Evolutionary conservation across 2,329 filamentous ascomycete genomes (phyloP), one percentile per base, ranked within the genome.

Genomic region (Paracoccidioides brasiliensis): DNA sequence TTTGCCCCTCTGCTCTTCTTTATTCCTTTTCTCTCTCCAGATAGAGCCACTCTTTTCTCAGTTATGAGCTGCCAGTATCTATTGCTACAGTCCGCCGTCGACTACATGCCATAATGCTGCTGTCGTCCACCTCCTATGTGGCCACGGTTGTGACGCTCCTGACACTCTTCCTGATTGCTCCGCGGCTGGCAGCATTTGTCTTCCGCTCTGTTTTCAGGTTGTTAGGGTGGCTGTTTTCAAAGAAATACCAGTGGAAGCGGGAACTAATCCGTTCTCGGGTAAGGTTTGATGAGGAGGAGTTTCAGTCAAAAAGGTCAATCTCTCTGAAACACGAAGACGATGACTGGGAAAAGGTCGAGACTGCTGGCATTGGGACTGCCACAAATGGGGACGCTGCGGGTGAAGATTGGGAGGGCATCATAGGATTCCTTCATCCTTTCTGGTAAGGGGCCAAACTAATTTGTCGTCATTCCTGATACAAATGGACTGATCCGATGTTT

Each of bases 351-450:
- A 83, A 82, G 63, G 77, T 88, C 30, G 80, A 84, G 57, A 72
- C 75, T 40, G 72, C 76, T 63, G 75, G 68, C 59, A 70, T 69
- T 65, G 74, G 73, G 42, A 71, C 68, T 50, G 72, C 73, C 30
- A 66, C 69, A 50, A 76, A 74, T 60, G 75, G 70, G 48, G 71
- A 68, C 32, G 69, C 67, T 56, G 66, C 68, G 9, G 75, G 78
- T 57, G 75, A 79, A 61, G 78, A 85, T 48, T 96, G 88, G 87
- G 78, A 84, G 59, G 90, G 90, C 37, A 83, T 96, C 54, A 82
- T 97, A 59, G 93, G 89, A 49, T 97, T 98, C 78, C 95, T 98
- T 68, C 93, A 98, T 70, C 93, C 93, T 1, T 98, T 96, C 70
- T 97, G 93, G 88, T 91, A 76, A 60, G 79, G 4, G 40, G 22